A percentile compares a stretch with the other conserved stretches of the same genome.
Conservation (phyloP, 257 asterid species). For the Solanum bukasovii region DNA sequence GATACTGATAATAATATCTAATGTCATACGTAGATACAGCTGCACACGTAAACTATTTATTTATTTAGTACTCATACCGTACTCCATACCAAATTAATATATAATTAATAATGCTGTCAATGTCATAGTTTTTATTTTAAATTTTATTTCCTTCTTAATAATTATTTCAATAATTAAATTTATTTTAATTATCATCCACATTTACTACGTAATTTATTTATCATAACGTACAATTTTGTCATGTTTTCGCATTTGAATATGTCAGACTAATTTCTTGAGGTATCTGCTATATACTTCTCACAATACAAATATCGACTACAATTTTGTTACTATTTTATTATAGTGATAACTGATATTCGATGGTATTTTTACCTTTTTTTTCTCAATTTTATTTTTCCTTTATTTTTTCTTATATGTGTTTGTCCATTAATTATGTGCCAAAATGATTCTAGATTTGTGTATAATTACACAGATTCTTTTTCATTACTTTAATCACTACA, state of each 20-base stretch:
- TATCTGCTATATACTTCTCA: not conserved
- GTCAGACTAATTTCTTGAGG: not conserved
- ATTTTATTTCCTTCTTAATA: not conserved
- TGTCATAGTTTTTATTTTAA: not conserved
- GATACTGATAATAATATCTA: not conserved
- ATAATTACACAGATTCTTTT: not conserved
- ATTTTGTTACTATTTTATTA: not conserved
- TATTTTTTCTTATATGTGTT: not conserved
- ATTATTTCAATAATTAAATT: not conserved
- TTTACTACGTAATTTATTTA: not conserved
- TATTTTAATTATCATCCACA: not conserved
- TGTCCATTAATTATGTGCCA: not conserved
- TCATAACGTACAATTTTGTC: not conserved
- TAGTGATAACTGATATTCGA: not conserved
- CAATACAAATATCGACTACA: not conserved
- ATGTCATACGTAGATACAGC: conserved; percentile 3
- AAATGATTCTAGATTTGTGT: not conserved
- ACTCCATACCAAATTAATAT: not conserved
- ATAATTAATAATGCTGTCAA: not conserved
- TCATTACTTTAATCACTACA: not conserved
- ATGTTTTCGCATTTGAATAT: not conserved
- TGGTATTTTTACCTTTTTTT: not conserved
- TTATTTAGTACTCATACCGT: conserved; percentile 3
- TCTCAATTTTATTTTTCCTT: not conserved
- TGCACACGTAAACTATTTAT: conserved; percentile 30